Evolutionary conservation across 164 flowering plant species (phyloP).

Genomic region (Kingdonia uniflora): DNA sequence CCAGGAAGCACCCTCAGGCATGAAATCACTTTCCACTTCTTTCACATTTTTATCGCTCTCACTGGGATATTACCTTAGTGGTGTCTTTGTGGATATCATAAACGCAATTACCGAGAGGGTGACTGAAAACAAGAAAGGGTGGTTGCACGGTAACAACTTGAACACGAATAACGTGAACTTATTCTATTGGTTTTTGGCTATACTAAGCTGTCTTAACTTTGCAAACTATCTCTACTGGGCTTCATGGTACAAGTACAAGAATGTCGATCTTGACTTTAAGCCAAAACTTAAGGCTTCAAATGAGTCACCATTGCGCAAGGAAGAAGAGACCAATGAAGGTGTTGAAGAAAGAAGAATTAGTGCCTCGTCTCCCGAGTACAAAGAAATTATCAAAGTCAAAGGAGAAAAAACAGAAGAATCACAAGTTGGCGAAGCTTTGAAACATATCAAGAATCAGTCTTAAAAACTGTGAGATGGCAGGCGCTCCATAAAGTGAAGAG

Average conservation of each 20-base stretch:
- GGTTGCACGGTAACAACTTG: slow-evolving; percentile 36
- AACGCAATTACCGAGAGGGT: slow-evolving; percentile 31
- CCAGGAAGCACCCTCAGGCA: slow-evolving; percentile 46
- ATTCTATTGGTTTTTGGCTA: slow-evolving; percentile 61
- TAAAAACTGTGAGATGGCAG: too few relatives aligned
- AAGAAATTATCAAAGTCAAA: background rate
- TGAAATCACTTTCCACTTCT: slow-evolving; percentile 59
- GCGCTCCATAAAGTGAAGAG: background rate
- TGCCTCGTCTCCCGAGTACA: background rate
- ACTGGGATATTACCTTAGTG: slow-evolving; percentile 51
- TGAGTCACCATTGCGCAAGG: slow-evolving; percentile 2
- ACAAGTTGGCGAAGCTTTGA: too few relatives aligned
- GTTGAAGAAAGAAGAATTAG: background rate
- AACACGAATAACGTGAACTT: slow-evolving; percentile 33
- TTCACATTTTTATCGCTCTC: slow-evolving; percentile 50
- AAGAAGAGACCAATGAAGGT: slow-evolving; percentile 1
- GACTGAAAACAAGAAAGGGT: slow-evolving; percentile 30
- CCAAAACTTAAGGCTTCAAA: background rate
- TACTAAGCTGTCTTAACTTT: slow-evolving; percentile 46
- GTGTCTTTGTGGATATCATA: slow-evolving; percentile 33
- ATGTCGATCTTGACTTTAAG: slow-evolving; percentile 2
- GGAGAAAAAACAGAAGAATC: too few relatives aligned
- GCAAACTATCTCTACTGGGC: slow-evolving; percentile 41
- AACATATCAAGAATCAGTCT: too few relatives aligned
- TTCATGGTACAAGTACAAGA: slow-evolving; percentile 54